Conservation (phyloP, 2,329 filamentous ascomycete species). For the Sclerotinia subarctica region DNA sequence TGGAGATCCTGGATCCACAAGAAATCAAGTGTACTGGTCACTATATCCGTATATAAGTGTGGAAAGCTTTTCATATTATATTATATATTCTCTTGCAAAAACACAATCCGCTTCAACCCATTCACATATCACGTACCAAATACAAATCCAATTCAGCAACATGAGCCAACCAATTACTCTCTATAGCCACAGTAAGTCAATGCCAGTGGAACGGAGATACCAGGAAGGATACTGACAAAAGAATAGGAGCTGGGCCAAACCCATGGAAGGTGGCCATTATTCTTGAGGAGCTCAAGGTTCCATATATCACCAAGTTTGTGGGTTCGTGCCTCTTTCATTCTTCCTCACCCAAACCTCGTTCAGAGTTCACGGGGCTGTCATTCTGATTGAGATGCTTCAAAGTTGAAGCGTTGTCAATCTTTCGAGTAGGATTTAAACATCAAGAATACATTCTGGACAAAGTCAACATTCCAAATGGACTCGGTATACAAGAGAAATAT, state of each 20-base stretch:
- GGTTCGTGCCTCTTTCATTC: background rate
- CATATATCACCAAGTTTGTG: constrained; percentile 36
- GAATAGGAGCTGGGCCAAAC: background rate
- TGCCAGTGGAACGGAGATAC: background rate
- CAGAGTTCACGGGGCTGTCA: background rate
- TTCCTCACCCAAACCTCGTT: background rate
- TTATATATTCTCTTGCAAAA: background rate
- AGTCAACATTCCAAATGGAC: background rate
- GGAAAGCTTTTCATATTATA: background rate
- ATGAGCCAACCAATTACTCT: constrained; percentile 12
- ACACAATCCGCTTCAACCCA: too few relatives aligned
- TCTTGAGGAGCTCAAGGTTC: constrained; percentile 44
- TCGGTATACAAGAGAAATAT: background rate
- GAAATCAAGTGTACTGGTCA: background rate
- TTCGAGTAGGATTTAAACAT: background rate
- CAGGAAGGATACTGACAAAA: background rate
- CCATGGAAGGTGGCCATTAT: constrained; percentile 41
- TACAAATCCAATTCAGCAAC: background rate
- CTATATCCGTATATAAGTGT: background rate
- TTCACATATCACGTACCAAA: background rate
- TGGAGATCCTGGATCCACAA: too few relatives aligned
- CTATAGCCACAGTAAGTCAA: background rate
- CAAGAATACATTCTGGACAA: background rate
- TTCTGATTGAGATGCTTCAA: background rate
- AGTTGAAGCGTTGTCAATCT: background rate